Conservation (phyloP, 1,284 basidiomycete genomes). For the Sanghuangporus weigelae region DNA sequence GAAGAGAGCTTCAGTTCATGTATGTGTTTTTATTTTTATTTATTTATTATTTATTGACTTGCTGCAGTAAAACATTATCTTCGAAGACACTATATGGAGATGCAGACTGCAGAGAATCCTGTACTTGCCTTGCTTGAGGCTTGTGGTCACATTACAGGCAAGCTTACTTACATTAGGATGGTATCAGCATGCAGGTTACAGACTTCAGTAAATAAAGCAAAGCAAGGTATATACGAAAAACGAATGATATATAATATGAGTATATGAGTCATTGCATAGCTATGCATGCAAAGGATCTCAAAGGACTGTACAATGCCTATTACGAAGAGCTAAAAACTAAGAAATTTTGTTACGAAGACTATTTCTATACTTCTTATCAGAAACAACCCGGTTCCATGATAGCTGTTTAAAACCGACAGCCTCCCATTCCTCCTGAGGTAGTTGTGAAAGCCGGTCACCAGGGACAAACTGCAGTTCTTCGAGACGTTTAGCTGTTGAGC, state of each 20-base stretch:
- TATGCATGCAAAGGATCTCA: too few relatives aligned
- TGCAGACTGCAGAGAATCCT: neutral
- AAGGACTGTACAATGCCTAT: neutral
- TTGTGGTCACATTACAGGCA: neutral
- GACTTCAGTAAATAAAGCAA: neutral
- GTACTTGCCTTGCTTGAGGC: neutral
- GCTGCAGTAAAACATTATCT: neutral
- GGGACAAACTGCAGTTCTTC: too few relatives aligned
- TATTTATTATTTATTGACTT: neutral
- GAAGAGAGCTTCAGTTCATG: conserved; percentile 7
- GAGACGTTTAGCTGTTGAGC: too few relatives aligned
- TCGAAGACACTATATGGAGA: neutral
- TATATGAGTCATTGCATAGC: neutral
- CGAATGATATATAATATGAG: neutral
- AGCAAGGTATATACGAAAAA: neutral
- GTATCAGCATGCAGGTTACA: neutral
- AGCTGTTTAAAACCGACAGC: neutral
- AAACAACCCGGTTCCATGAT: neutral
- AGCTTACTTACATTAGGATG: neutral
- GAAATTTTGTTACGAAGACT: neutral
- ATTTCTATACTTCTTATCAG: neutral
- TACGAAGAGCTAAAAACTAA: neutral
- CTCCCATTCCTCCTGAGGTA: neutral
- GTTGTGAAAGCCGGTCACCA: neutral
- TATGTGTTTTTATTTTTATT: neutral